Evolutionary conservation across 2,329 filamentous ascomycete species (phyloP).

Genomic region (Aspergillus bombycis): DNA sequence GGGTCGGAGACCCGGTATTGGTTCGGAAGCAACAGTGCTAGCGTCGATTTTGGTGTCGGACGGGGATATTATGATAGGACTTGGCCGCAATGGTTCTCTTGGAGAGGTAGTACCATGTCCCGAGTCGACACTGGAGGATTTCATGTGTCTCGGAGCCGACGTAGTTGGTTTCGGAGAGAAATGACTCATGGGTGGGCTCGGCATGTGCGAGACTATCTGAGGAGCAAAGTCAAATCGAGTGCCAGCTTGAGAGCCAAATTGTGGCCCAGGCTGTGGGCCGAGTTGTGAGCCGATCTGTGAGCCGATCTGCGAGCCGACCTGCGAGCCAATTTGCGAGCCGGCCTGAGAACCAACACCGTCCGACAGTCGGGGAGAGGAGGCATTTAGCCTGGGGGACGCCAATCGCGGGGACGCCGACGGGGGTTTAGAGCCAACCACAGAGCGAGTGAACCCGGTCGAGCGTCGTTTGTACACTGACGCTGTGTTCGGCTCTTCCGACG

Average conservation of each 20-base stretch:
- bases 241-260: conserved; percentile 17
- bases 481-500: conserved; percentile 26
- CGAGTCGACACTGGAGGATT: conserved; percentile 40
- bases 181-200: conserved; percentile 25
- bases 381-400: conserved; percentile 33
- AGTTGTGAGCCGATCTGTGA: conserved; percentile 24
- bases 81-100: conserved; percentile 32
- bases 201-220: conserved; percentile 23
- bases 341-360: conserved; percentile 20
- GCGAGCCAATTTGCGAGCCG: conserved; percentile 21
- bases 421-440: conserved; percentile 24
- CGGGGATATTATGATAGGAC: conserved; percentile 35
- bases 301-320: conserved; percentile 22
- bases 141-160: conserved; percentile 30
- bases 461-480: conserved; percentile 27
- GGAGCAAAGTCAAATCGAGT: conserved; percentile 22
- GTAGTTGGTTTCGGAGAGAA: conserved; percentile 18
- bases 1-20: conserved; percentile 30
- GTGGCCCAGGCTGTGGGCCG: conserved; percentile 15
- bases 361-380: conserved; percentile 28
- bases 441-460: conserved; percentile 36
- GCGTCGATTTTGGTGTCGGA: conserved; percentile 25
- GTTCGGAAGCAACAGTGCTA: conserved; percentile 26
- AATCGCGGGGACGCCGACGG: conserved; percentile 34
- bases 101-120: conserved; percentile 19